A percentile compares a stretch with the other conserved stretches of the same genome.
These are phyloP conservation scores for Agapanthus africanus DNA, from an alignment of 106 monocot species.

Conservation along the genomic window DNA sequence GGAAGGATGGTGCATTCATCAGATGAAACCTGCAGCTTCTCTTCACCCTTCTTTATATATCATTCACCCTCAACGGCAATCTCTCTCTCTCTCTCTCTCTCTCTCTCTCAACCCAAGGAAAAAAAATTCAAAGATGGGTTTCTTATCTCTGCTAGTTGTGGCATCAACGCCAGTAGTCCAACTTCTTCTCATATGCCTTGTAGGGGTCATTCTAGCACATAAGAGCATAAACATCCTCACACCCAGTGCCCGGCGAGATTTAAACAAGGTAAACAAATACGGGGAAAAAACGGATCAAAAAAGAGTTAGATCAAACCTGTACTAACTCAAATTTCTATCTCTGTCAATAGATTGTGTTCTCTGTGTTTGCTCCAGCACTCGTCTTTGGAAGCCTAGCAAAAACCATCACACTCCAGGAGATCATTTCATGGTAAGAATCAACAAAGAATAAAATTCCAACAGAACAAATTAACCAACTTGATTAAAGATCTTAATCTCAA, in stretches of 20 bases:
- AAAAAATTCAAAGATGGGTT: slow-evolving; percentile 32
- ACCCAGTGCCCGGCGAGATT: slow-evolving; percentile 30
- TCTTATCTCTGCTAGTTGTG: slow-evolving; percentile 47
- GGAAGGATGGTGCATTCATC: no score
- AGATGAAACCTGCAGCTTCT: no score
- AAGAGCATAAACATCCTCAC: slow-evolving; percentile 33
- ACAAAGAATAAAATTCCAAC: no score
- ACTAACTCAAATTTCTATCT: no score
- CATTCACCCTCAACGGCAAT: no score
- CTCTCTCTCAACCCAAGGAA: no score
- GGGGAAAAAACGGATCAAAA: no score
- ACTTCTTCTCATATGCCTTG: slow-evolving; percentile 55
- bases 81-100: no score
- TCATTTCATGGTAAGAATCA: slow-evolving; percentile 61
- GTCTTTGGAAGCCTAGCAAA: slow-evolving; percentile 39
- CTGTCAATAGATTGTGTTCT: slow-evolving; percentile 30
- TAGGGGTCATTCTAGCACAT: slow-evolving; percentile 62
- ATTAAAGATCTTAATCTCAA: no score
- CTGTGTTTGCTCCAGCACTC: slow-evolving; percentile 46
- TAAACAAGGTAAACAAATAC: slow-evolving; percentile 73
- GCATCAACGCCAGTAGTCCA: slow-evolving; percentile 67
- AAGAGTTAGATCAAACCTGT: no score
- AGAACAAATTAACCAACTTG: no score
- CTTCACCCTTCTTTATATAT: no score
- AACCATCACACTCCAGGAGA: slow-evolving; percentile 41